Evolutionary conservation across 169 alveolate species (phyloP), one percentile per base, ranked within the genome.

Genomic region (Perkinsus chesapeaki): DNA sequence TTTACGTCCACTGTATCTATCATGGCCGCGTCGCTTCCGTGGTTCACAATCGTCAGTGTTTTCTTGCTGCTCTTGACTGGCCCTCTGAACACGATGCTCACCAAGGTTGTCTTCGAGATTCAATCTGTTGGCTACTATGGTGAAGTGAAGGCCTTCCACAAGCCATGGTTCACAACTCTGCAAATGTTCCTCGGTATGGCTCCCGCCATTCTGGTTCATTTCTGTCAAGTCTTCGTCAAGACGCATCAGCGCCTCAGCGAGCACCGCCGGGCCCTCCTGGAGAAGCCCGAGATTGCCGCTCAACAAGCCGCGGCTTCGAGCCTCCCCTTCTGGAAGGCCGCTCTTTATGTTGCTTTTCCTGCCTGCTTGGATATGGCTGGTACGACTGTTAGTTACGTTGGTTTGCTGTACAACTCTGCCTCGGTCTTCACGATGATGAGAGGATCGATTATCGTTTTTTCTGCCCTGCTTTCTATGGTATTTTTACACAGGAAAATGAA

Each of bases 401-500:
- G 92, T 5, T 37, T 91, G 48, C 92, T 91, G 92, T 91, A 91
- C 92, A 91, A 39, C 47, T 39, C 92, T 16, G 92, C 92, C 36
- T 91, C 92, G 16, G 92, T 91, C 73, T 91, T 19, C 39, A 19
- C 12, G 1, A 91, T 91, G 92, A 0, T 91, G 48, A 0, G 92
- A n/a, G 92, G 92, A 27, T 0, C 48, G 73, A 39, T 39, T 19
- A 38, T 39, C 31, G 72, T 91, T 5, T 91, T 91, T 19, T 91
- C 73, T 39, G 92, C 92, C 3, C 23, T 91, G 3, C 92, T 91
- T 36, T 39, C 73, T 27, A 39, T 91, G 7, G 5, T 91, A 0
- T 91, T 91, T 19, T 36, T 91, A 39, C n/a, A 39, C n/a, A 39
- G 92, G 48, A 19, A 19, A 5, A 3, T 91, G 36, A 7, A 91